Base-by-base conservation (phyloP, 345 rosid genomes). In the Turnera subulata region DNA sequence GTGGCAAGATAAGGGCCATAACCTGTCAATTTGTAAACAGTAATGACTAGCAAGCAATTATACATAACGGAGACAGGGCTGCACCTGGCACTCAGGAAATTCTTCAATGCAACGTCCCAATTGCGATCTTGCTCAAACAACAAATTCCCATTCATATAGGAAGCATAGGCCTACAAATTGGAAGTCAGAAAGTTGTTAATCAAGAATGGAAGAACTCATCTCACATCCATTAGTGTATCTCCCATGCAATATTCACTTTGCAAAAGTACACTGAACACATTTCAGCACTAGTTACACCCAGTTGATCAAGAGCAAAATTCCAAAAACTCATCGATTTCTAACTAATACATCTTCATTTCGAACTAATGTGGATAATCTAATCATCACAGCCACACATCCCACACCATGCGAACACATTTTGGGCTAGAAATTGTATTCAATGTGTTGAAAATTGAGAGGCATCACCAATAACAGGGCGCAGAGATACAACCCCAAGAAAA, bases 121-220 rank as follows among this genome's bases (percentile, higher is more conserved):
- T 81, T 94, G 65, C 77, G 74, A 63, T 90, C 99, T 80, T 90
- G 96, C 79, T 94, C 99, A 71, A 94, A 94, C 79, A 94, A 71
- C 65, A 94, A 74, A 72, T 59, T 85, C 61, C 92, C 97, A 81
- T 90, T 84, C 97, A 94, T 94, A 71, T 87, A 94, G 59, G 96
- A 86, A n/a, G 92, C 95, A 79, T 94, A 94, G 67, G 97, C 99
- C 97, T 94, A 73, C 55, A 74, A 44, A 60, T 48, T 17, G 32
- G 46, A 42, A 60, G 11, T 6, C 13, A 63, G 13, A 56, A 49
- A 6, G 9, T 38, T 29, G 35, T 56, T 6, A 48, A 55, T 23
- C 46, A 46, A 50, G 32, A 53, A 56, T 22, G 24, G 24, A 43
- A 24, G 67, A 56, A 24, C 11, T 13, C n/a, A 16, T 11, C 19